These are phyloP conservation scores for Agrocybe chaxingu DNA, from an alignment of 768 basidiomycete genomes.

Conservation along the genomic window DNA sequence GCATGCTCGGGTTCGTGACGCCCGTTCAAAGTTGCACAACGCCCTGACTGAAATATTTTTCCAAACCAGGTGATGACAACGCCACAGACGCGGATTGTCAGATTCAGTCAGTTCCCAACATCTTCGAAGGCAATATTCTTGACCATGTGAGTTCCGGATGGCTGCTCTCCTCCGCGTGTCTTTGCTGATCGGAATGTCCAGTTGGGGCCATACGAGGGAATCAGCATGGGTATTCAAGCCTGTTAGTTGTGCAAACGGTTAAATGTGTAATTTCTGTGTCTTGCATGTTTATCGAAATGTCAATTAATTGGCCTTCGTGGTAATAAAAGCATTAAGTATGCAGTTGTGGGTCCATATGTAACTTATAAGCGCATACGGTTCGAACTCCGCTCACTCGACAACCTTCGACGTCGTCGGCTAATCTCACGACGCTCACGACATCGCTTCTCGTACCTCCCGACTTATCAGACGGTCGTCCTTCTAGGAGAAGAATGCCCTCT, in stretches of 20 bases:
- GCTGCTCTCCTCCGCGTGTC: too few species aligned
- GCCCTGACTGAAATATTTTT: neutral
- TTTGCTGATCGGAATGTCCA: conserved; percentile 7
- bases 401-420: too few species aligned
- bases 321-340: neutral
- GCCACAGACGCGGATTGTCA: conserved; percentile 51
- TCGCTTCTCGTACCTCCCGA: too few species aligned
- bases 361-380: too few species aligned
- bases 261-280: neutral
- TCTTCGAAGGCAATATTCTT: conserved; percentile 44
- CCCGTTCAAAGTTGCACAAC: neutral
- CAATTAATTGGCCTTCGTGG: neutral
- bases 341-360: conserved; percentile 12
- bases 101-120: conserved; percentile 49
- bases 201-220: conserved; percentile 53
- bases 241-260: conserved; percentile 11
- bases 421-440: too few species aligned
- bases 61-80: conserved; percentile 47
- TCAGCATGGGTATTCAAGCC: conserved; percentile 50
- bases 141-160: conserved; percentile 40
- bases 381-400: too few species aligned
- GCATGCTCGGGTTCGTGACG: conserved; percentile 31
- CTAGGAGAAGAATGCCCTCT: too few species aligned
- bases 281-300: neutral
- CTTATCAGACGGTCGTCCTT: too few species aligned